Evolutionary conservation across 352 stramenopile species (phyloP), one percentile per base, ranked within the genome.

Genomic region (Pythium sp.): DNA sequence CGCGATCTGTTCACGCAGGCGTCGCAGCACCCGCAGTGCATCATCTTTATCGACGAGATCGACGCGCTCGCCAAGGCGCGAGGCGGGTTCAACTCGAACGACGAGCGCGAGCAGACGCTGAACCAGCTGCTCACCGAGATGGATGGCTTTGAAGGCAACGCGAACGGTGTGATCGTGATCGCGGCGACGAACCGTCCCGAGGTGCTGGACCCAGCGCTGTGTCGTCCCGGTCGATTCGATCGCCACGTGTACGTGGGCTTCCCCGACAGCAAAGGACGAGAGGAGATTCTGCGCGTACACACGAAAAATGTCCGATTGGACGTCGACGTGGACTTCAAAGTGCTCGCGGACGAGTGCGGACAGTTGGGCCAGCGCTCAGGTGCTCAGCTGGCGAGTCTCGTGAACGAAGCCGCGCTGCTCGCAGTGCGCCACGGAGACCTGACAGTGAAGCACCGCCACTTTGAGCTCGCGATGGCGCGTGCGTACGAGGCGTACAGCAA

Each of bases 41-140:
- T 99, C 71, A 97, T 99, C 72, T 99, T 99, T 74, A 98, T 99
- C 70, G 96, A 99, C 76, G 96, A 99, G 68, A 98, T 99, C 72
- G 96, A 99, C 83, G 94, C 96, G 26, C 80, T 99, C 15, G 87
- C 87, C 26, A 94, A 94, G 59, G 86, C 86, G 0, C 80, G 91
- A n/a, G 88, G 90, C 11, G 91, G 91, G 1, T 73, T 96, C 47
- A 95, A 94, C 71, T 92, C 86, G 51, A 98, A 98, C 72, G 96
- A 99, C 76, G 96, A 99, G 72, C 90, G 95, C 49, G 96, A 99
- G 70, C 94, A 98, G 71, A 99, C 96, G 62, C 77, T 98, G 41
- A 99, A 99, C 81, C 94, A 98, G 66, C 73, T 97, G 49, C 70
- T 96, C 53, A 94, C 85, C 2, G 86, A 95, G 67, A 97, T 97